Percentiles rank a stretch among this genome's conserved stretches.
Evolutionary conservation across 441 rosid genomes (phyloP).

Genomic region (Flueggea neowawraea): DNA sequence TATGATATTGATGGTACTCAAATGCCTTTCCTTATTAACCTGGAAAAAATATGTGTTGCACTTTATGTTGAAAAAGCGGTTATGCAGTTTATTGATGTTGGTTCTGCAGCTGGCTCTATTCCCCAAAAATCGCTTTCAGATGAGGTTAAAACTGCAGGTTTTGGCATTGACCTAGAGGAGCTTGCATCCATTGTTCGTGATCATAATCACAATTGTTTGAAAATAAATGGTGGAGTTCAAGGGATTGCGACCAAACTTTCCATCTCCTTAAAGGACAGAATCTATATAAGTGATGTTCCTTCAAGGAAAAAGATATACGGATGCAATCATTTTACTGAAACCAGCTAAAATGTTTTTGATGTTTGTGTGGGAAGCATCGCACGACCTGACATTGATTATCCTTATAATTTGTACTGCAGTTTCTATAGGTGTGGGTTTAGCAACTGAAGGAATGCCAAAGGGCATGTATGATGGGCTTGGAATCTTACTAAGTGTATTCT

Average conservation of each 20-base stretch:
- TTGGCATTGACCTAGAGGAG: constrained; percentile 64
- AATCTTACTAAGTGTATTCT: constrained; percentile 37
- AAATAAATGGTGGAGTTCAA: constrained; percentile 51
- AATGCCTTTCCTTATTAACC: constrained; percentile 19
- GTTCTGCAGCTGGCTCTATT: constrained; percentile 16
- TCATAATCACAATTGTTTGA: constrained; percentile 59
- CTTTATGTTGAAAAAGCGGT: constrained; percentile 85
- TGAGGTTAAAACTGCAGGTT: constrained; percentile 61
- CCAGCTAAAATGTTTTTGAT: constrained; percentile 52
- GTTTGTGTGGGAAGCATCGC: constrained; percentile 46
- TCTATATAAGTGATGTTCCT: constrained; percentile 35
- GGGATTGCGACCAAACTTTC: constrained; percentile 54
- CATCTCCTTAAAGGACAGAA: constrained; percentile 58
- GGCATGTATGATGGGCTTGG: constrained; percentile 57
- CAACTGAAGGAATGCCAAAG: constrained; percentile 36
- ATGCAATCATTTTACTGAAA: constrained; percentile 63
- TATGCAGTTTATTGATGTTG: constrained; percentile 75
- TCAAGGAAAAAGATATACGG: constrained; percentile 69
- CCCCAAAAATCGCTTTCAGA: constrained; percentile 48
- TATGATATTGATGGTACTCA: constrained; percentile 3
- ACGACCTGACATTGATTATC: constrained; percentile 42
- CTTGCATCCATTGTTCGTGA: constrained; percentile 70
- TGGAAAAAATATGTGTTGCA: constrained; percentile 84
- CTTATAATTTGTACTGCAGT: constrained; percentile 44
- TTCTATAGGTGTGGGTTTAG: constrained; percentile 45